These are phyloP conservation scores for Pseudogymnoascus sp. DNA, from an alignment of 2,329 filamentous ascomycete species.

Conservation along the genomic window DNA sequence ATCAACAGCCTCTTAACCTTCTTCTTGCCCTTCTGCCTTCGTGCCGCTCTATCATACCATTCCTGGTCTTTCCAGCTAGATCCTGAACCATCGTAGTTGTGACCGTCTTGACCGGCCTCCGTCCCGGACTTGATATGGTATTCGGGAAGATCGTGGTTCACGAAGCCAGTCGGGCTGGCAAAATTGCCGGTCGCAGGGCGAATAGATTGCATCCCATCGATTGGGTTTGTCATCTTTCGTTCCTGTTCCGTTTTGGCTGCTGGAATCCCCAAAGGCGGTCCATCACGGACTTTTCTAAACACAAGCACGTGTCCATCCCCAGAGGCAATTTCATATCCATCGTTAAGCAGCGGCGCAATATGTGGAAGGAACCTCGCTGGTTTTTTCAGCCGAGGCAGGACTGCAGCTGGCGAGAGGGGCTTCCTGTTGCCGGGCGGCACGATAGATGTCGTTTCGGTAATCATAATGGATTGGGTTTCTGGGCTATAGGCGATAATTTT, in stretches of 20 bases:
- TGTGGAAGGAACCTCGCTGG: conserved; percentile 59
- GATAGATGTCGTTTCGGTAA: conserved; percentile 52
- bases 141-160: conserved; percentile 47
- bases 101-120: conserved; percentile 39
- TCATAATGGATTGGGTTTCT: conserved; percentile 46
- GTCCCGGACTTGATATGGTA: conserved; percentile 37
- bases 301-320: conserved; percentile 56
- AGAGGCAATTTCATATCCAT: conserved; percentile 61
- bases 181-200: conserved; percentile 46
- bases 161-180: conserved; percentile 57
- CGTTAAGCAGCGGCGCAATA: conserved; percentile 47
- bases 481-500: conserved; percentile 61
- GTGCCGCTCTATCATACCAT: conserved; percentile 16
- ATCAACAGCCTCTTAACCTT: conserved; percentile 42
- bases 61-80: conserved; percentile 21
- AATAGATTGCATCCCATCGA: conserved; percentile 35
- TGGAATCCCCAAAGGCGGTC: conserved; percentile 13
- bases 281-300: conserved; percentile 50
- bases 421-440: conserved; percentile 37
- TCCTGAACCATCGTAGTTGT: conserved; percentile 38
- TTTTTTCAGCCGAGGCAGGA: conserved; percentile 51
- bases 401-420: conserved; percentile 50
- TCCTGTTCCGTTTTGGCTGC: conserved; percentile 45
- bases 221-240: conserved; percentile 40
- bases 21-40: conserved; percentile 30